Base-by-base conservation (phyloP, 148 eudicot genomes). In the Silene conica region DNA sequence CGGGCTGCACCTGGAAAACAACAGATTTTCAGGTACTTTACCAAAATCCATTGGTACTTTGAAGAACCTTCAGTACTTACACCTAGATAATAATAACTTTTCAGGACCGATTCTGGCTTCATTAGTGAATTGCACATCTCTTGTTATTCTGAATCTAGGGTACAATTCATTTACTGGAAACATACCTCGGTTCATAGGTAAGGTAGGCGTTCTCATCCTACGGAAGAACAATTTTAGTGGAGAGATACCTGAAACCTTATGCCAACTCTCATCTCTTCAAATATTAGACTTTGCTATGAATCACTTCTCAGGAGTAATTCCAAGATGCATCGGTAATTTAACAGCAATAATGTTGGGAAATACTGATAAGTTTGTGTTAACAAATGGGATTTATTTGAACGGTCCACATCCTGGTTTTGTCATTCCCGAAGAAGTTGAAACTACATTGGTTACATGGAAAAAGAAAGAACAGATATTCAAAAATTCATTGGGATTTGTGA, bases 231-330 rank as follows among this genome's bases (percentile, higher is more conserved):
- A 67, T 1, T 56, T 75, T 56, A 9, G 12, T 43, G 73, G 78
- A 15, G 72, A 20, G 45, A 23, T 75, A 67, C 66, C 78, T 67
- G 15, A 12, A 20, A 75, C 28, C 28, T 26, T 26, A 2, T 26
- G 28, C 28, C 28, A 26, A 26, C 28, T 26, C 28, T 26, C 28
- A 2, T 14, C 1, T 38, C 72, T 75, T 56, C 78, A 75, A 58
- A 75, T 75, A 46, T 18, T 75, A 48, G 78, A 75, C 20, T 18
- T 75, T 67, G 59, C 72, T 14, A 18, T 34, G n/a, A 75, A 75
- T 56, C 54, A 18, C 66, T 38, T 75, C 41, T 67, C 66, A 13
- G 78, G 78, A 58, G 45, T 31, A 7, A 54, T 75, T 58, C 73
- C 78, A 13, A 21, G 23, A 31, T 75, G 78, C 57, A 41, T 75